A percentile compares a stretch with the other conserved stretches of the same genome.
Conservation (phyloP, 2,329 filamentous ascomycete species). For the Aphanocladium album region DNA sequence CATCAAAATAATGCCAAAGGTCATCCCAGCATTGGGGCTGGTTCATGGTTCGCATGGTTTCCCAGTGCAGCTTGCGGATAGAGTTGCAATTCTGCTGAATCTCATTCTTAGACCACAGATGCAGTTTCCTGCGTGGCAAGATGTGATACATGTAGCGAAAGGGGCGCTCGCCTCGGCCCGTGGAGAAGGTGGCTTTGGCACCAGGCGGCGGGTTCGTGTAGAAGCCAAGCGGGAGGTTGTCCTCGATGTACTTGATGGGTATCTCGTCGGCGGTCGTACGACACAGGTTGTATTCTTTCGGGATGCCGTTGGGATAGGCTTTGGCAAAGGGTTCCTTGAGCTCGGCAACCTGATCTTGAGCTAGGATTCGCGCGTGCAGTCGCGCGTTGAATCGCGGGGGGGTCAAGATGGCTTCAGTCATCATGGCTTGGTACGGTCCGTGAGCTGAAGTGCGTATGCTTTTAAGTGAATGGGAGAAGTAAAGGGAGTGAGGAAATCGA, state of each 20-base stretch:
- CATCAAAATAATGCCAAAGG: conserved; percentile 45
- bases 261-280: conserved; percentile 21
- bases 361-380: conserved; percentile 16
- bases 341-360: conserved; percentile 20
- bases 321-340: conserved; percentile 23
- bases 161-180: conserved; percentile 22
- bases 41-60: conserved; percentile 29
- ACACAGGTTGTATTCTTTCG: conserved; percentile 30
- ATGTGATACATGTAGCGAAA: conserved; percentile 28
- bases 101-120: conserved; percentile 36
- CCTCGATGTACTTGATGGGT: conserved; percentile 29
- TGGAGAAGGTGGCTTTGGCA: conserved; percentile 37
- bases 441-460: no score
- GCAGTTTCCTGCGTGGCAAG: conserved; percentile 23
- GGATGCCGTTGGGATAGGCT: conserved; percentile 33
- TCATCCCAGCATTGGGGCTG: conserved; percentile 32
- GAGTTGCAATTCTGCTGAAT: conserved; percentile 36
- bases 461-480: no score
- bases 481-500: background rate
- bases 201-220: conserved; percentile 29
- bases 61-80: conserved; percentile 32
- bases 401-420: background rate
- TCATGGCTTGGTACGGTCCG: background rate
- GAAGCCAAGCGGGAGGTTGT: conserved; percentile 31
- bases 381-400: background rate